Percentiles rank a stretch among this genome's conserved stretches.
Conservation (phyloP, 768 basidiomycete species). For the Rhodotorula babjevae region DNA sequence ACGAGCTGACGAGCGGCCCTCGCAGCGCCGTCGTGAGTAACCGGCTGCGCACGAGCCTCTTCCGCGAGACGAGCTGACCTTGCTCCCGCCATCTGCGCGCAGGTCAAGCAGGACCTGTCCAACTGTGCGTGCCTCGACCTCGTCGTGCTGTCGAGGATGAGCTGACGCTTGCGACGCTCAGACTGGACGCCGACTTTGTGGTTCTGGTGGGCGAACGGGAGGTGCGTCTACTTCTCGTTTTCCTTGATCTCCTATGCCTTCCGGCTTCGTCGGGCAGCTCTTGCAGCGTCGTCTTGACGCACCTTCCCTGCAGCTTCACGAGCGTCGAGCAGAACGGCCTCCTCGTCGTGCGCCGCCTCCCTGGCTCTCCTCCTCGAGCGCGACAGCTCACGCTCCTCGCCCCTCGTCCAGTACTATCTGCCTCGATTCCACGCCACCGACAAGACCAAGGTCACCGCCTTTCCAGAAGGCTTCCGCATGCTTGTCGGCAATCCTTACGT, state of each 20-base stretch:
- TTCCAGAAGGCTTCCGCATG: constrained; percentile 30
- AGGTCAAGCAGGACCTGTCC: constrained; percentile 25
- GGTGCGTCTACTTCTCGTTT: neutral
- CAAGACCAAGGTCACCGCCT: neutral
- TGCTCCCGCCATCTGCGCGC: no score
- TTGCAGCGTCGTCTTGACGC: no score
- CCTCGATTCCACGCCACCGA: neutral
- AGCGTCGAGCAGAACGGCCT: neutral
- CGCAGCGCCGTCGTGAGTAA: neutral
- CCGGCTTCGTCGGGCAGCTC: no score
- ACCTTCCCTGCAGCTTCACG: neutral
- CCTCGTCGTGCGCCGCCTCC: neutral
- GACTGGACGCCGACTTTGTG: constrained; percentile 20
- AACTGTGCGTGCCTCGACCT: neutral
- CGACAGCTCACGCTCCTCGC: no score
- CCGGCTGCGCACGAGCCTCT: no score
- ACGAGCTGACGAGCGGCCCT: neutral
- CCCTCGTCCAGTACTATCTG: constrained; percentile 2
- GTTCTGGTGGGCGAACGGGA: neutral
- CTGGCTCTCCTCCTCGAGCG: no score
- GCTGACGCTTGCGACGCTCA: neutral
- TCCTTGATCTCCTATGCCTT: neutral
- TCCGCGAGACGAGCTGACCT: no score
- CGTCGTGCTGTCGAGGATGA: neutral
- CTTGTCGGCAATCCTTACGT: constrained; percentile 32